These are phyloP conservation scores for Boletus subcaerulescens DNA, from an alignment of 768 basidiomycete species.

Conservation along the genomic window DNA sequence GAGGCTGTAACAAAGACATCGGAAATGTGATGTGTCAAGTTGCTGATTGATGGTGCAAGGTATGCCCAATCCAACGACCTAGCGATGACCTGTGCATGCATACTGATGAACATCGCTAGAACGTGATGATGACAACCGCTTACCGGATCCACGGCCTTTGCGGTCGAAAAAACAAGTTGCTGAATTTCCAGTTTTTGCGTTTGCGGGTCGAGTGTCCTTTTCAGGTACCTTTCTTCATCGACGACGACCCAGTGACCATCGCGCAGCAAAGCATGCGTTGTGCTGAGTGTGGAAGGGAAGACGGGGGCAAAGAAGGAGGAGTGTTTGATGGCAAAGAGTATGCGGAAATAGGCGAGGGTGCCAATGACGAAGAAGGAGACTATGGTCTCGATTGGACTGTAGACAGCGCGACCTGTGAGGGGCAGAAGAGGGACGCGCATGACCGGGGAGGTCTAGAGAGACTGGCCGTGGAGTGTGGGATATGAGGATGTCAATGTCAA, in stretches of 20 bases:
- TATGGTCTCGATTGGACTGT: constrained; percentile 84
- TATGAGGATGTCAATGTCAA: not conserved
- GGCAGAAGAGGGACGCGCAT: constrained; percentile 67
- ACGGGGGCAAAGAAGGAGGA: constrained; percentile 72
- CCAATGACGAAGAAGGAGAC: constrained; percentile 86
- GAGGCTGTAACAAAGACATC: constrained; percentile 38
- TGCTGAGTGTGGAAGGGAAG: constrained; percentile 44
- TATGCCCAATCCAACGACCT: constrained; percentile 38
- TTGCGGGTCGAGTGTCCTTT: constrained; percentile 28
- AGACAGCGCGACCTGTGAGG: constrained; percentile 68
- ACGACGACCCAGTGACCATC: constrained; percentile 64
- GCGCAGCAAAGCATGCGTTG: constrained; percentile 54
- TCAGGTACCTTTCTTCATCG: constrained; percentile 50
- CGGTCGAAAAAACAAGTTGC: constrained; percentile 55
- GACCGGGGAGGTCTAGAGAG: not conserved
- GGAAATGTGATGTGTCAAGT: constrained; percentile 50
- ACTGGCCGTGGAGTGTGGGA: not conserved
- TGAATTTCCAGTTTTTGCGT: constrained; percentile 61
- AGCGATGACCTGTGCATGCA: constrained; percentile 22
- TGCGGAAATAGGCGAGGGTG: constrained; percentile 93
- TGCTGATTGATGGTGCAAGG: constrained; percentile 42
- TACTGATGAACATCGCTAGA: constrained; percentile 4
- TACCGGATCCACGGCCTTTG: constrained; percentile 37
- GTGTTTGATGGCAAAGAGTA: constrained; percentile 86
- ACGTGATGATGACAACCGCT: constrained; percentile 5